A percentile compares a stretch with the other conserved stretches of the same genome.
These are phyloP conservation scores for Orbilia brochopaga DNA, from an alignment of 2,329 filamentous ascomycete genomes.

Conservation along the genomic window DNA sequence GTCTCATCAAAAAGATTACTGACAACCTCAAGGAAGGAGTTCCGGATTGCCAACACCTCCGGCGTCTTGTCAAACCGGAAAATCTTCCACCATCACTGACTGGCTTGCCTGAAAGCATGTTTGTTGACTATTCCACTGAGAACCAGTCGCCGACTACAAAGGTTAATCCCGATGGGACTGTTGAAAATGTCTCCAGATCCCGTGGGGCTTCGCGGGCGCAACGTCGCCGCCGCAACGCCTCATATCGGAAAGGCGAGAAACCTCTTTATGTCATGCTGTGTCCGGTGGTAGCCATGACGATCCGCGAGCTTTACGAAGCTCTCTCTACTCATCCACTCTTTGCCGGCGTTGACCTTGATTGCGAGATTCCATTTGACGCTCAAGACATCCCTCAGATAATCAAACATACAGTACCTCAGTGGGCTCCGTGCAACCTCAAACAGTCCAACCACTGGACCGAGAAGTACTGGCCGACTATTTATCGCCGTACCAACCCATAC, in stretches of 20 bases:
- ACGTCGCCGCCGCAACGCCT: conserved; percentile 40
- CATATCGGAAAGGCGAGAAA: conserved; percentile 51
- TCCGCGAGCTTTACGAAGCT: conserved; percentile 64
- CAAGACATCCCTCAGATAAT: conserved; percentile 63
- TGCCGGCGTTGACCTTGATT: conserved; percentile 59
- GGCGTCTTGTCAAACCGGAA: conserved; percentile 66
- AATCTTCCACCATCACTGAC: conserved; percentile 63
- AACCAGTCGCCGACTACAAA: conserved; percentile 43
- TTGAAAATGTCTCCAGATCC: conserved; percentile 59
- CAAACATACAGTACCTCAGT: conserved; percentile 71
- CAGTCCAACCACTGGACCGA: conserved; percentile 77
- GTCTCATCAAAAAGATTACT: conserved; percentile 41
- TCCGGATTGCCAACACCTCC: conserved; percentile 60
- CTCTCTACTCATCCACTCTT: conserved; percentile 44
- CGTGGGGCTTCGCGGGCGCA: conserved; percentile 41
- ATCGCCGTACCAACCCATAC: conserved; percentile 85
- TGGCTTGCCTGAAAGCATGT: conserved; percentile 55
- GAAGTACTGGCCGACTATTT: conserved; percentile 82
- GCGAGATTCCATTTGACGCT: conserved; percentile 56
- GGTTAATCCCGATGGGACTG: conserved; percentile 44
- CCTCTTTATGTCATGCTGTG: conserved; percentile 64
- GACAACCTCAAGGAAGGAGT: conserved; percentile 54
- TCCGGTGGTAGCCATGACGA: conserved; percentile 62
- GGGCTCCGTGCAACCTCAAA: conserved; percentile 75
- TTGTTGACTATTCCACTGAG: conserved; percentile 53